Percentiles rank a stretch among this genome's conserved stretches.
Evolutionary conservation across 495 filamentous ascomycete genomes (phyloP).

Genomic region (Sordaria brevicollis): DNA sequence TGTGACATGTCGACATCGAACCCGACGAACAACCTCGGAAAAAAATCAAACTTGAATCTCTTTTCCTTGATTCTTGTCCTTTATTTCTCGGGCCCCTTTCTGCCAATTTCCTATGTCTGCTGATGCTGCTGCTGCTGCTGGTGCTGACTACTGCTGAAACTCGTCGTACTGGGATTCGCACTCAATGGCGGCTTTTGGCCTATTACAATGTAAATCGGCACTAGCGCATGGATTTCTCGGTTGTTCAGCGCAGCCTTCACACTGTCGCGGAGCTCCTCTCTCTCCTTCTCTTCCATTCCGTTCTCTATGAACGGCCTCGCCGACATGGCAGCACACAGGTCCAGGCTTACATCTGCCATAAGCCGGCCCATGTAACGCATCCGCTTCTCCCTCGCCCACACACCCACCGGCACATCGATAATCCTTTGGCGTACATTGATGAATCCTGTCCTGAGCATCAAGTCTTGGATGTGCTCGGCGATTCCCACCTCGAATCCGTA

Average conservation of each 20-base stretch:
- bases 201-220: slow-evolving; percentile 33
- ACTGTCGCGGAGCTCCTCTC: slow-evolving; percentile 19
- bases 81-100: background rate
- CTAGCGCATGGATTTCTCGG: slow-evolving; percentile 27
- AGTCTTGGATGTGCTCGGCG: slow-evolving; percentile 25
- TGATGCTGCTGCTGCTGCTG: background rate
- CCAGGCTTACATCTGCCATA: slow-evolving; percentile 38
- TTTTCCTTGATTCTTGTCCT: background rate
- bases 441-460: slow-evolving; percentile 38
- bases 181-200: slow-evolving; percentile 29
- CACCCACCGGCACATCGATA: slow-evolving; percentile 50
- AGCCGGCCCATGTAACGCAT: slow-evolving; percentile 48
- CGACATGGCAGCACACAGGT: slow-evolving; percentile 44
- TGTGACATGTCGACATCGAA: background rate
- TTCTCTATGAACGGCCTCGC: slow-evolving; percentile 43
- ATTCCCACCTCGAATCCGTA: slow-evolving; percentile 35
- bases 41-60: background rate
- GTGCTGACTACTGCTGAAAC: background rate
- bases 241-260: slow-evolving; percentile 21
- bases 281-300: slow-evolving; percentile 29
- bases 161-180: background rate
- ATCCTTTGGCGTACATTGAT: slow-evolving; percentile 38
- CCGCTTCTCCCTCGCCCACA: slow-evolving; percentile 48
- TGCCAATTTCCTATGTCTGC: background rate
- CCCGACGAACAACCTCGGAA: background rate